Conservation (phyloP, 2,329 filamentous ascomycete genomes). For the Aspergillus sp. region DNA sequence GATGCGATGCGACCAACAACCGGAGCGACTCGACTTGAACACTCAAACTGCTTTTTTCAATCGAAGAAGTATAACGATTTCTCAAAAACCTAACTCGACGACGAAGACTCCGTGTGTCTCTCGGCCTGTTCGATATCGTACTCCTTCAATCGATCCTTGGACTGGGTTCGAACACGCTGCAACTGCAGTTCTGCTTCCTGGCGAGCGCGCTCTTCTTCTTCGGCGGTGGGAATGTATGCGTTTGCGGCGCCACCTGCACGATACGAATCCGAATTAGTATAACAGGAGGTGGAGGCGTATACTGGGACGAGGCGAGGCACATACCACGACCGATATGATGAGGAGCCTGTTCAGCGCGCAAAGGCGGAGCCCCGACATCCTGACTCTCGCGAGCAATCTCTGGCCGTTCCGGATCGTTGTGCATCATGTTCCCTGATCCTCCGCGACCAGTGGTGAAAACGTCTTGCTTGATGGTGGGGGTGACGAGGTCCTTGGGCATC, state of each 20-base stretch:
- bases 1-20: no score
- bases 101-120: slow-evolving; percentile 7
- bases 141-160: slow-evolving; percentile 23
- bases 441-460: slow-evolving; percentile 86
- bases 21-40: no score
- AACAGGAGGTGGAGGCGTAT: neutral
- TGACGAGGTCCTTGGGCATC: slow-evolving; percentile 64
- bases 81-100: neutral
- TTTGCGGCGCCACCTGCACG: slow-evolving; percentile 31
- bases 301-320: slow-evolving; percentile 1
- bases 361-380: slow-evolving; percentile 63
- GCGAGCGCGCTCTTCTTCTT: slow-evolving; percentile 17
- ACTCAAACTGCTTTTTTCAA: neutral
- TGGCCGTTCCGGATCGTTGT: slow-evolving; percentile 62
- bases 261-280: neutral
- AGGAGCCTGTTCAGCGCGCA: slow-evolving; percentile 33
- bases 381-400: slow-evolving; percentile 71
- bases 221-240: slow-evolving; percentile 24
- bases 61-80: neutral
- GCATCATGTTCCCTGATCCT: slow-evolving; percentile 83
- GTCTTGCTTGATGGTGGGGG: slow-evolving; percentile 76
- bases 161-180: slow-evolving; percentile 23
- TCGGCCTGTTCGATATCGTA: slow-evolving; percentile 16
- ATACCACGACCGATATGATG: slow-evolving; percentile 42
- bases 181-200: slow-evolving; percentile 31